Evolutionary conservation across 2,329 filamentous ascomycete species (phyloP), one percentile per base, ranked within the genome.

Genomic region (Ophiostoma himal-ulmi): DNA sequence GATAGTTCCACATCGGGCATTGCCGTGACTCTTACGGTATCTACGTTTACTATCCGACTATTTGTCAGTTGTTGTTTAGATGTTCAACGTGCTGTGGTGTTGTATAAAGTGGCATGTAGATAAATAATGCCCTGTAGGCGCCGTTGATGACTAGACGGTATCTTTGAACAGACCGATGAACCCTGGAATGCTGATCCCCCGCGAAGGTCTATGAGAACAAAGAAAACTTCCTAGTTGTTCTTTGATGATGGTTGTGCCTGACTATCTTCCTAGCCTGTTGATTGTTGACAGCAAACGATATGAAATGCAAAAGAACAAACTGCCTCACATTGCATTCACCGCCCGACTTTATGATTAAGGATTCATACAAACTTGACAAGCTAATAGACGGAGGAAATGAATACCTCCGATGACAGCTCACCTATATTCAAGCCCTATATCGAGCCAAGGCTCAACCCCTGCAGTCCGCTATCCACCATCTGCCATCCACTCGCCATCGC

Each of bases 401-500:
- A 13, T 10, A 57, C n/a, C 52, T 57, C n/a, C 52, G 52, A 57
- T 57, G 52, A 13, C 52, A 57, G 30, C 52, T 57, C 52, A 57
- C 52, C 52, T 57, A 57, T 57, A 57, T 57, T 57, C 52, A 57
- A 57, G 52, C 52, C 52, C 52, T 57, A 57, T 57, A 57, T 57
- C 22, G 22, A 57, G 52, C 52, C 52, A 11, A 13, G 22, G 52
- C 17, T 26, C 11, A 13, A 30, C 52, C 52, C 52, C 52, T 57
- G 52, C 52, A 57, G 52, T 26, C n/a, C 20, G n/a, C 20, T 11
- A 57, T 22, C n/a, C 44, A 48, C 44, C 44, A 44, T 48, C 17
- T 48, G 44, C 17, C 37, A 5, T 20, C 44, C 5, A 7, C 17
- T 48, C 44, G 44, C 52, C 52, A 57, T 26, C 13, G n/a, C n/a